These are phyloP conservation scores for Carex pumila DNA, from an alignment of 176 grass and related monocot species.

Conservation along the genomic window DNA sequence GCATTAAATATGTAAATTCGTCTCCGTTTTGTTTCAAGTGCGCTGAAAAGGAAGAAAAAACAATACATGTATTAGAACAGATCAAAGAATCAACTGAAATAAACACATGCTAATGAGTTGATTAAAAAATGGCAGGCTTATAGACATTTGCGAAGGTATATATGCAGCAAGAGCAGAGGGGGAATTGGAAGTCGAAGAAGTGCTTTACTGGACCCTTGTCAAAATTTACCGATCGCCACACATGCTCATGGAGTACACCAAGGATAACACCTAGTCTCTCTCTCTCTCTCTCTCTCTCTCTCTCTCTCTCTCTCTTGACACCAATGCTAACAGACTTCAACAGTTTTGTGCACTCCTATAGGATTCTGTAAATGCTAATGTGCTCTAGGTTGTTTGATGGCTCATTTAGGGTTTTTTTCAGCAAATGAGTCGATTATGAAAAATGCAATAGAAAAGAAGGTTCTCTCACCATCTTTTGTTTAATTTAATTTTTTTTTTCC, in stretches of 20 bases:
- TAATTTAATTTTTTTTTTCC: background rate
- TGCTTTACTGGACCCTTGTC: constrained; percentile 88
- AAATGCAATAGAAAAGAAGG: background rate
- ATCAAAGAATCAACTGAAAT: background rate
- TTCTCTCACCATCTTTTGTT: background rate
- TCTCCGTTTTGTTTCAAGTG: background rate
- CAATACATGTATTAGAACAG: background rate
- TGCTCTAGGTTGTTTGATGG: constrained; percentile 5
- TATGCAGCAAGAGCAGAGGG: constrained; percentile 93
- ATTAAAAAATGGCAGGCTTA: constrained; percentile 43
- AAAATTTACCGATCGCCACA: constrained; percentile 92
- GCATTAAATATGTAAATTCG: background rate
- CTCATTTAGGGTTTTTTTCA: constrained; percentile 7
- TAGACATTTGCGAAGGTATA: constrained; percentile 94
- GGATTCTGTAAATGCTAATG: constrained; percentile 8
- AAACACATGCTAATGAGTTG: background rate
- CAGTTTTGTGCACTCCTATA: constrained; percentile 4
- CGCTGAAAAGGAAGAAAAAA: background rate
- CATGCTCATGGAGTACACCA: constrained; percentile 93
- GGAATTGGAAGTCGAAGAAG: constrained; percentile 95
- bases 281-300: background rate
- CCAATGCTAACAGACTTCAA: background rate
- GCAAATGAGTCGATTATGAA: background rate
- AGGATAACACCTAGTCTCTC: constrained; percentile 26
- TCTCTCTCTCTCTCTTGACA: background rate